Percentiles rank a stretch among this genome's conserved stretches.
Evolutionary conservation across 495 filamentous ascomycete genomes (phyloP).

Genomic region (Evernia prunastri): DNA sequence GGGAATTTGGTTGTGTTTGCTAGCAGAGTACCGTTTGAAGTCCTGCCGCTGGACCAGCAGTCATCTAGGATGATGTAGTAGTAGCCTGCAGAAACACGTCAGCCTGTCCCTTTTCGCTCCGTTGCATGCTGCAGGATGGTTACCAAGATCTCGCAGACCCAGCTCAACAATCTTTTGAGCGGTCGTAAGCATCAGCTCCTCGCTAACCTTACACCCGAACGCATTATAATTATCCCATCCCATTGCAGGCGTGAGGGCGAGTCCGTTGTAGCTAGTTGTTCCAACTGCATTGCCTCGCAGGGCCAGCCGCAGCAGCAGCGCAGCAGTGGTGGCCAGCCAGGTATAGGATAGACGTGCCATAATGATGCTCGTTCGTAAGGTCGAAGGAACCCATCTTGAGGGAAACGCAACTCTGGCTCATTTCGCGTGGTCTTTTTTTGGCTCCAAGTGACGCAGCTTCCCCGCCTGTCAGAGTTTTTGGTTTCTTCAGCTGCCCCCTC

Average conservation of each 20-base stretch:
- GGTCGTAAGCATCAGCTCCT: conserved; percentile 42
- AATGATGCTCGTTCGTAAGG: not conserved
- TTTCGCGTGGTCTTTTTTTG: not conserved
- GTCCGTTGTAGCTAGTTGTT: conserved; percentile 34
- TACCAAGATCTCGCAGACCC: conserved; percentile 42
- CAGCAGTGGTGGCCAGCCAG: not conserved
- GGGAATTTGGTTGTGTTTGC: conserved; percentile 41
- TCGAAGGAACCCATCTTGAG: not conserved
- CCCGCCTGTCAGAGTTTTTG: not conserved
- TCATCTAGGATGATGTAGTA: conserved; percentile 53
- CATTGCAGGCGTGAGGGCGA: conserved; percentile 39
- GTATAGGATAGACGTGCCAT: conserved; percentile 1
- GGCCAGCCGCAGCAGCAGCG: conserved; percentile 2
- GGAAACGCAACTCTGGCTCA: not conserved
- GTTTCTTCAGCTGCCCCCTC: conserved; percentile 1
- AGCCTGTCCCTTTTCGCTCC: not conserved
- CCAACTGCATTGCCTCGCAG: not conserved
- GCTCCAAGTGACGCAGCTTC: not conserved
- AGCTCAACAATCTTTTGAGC: conserved; percentile 43
- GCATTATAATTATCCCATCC: conserved; percentile 51
- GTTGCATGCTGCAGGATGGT: not conserved
- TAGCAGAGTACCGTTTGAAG: conserved; percentile 35
- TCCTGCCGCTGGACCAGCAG: conserved; percentile 45
- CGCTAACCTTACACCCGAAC: conserved; percentile 46
- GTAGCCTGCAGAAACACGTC: conserved; percentile 37